Evolutionary conservation across 805 yeast genomes (phyloP).

Genomic region (Naumovozyma baii): DNA sequence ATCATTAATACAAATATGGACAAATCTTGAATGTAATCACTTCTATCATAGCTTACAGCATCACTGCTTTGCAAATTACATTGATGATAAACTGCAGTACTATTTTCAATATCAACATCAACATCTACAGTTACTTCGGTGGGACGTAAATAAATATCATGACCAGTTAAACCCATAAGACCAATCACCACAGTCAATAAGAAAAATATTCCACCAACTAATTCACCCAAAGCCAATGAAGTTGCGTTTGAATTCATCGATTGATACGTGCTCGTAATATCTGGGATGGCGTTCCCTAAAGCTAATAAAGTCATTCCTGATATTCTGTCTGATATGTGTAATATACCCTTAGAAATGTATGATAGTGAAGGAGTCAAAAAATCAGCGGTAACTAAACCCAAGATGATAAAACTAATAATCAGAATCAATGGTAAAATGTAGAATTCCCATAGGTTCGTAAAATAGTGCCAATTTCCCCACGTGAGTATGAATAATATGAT

Average conservation of each 20-base stretch:
- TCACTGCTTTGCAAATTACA: not conserved
- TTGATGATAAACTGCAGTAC: not conserved
- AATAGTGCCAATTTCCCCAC: not conserved
- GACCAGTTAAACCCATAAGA: constrained; percentile 51
- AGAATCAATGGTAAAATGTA: constrained; percentile 17
- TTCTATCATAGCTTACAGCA: constrained; percentile 23
- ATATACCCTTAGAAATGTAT: constrained; percentile 44
- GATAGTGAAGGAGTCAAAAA: constrained; percentile 72
- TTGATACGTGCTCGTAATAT: constrained; percentile 71
- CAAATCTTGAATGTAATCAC: constrained; percentile 51
- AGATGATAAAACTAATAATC: constrained; percentile 42
- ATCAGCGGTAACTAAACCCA: constrained; percentile 77
- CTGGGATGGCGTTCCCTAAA: constrained; percentile 89
- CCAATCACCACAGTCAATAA: constrained; percentile 76
- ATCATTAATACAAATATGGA: constrained; percentile 45
- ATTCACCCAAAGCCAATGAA: constrained; percentile 77
- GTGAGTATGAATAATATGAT: constrained; percentile 3
- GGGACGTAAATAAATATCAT: constrained; percentile 45
- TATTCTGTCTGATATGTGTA: constrained; percentile 62
- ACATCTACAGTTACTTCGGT: constrained; percentile 4
- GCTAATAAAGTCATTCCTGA: constrained; percentile 85
- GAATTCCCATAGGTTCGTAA: constrained; percentile 4
- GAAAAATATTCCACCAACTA: constrained; percentile 85
- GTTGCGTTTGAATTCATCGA: constrained; percentile 69
- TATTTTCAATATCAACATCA: not conserved